phyloP scores from a whole-genome alignment of 1,284 basidiomycete species.

The Ustilago crameri region DNA sequence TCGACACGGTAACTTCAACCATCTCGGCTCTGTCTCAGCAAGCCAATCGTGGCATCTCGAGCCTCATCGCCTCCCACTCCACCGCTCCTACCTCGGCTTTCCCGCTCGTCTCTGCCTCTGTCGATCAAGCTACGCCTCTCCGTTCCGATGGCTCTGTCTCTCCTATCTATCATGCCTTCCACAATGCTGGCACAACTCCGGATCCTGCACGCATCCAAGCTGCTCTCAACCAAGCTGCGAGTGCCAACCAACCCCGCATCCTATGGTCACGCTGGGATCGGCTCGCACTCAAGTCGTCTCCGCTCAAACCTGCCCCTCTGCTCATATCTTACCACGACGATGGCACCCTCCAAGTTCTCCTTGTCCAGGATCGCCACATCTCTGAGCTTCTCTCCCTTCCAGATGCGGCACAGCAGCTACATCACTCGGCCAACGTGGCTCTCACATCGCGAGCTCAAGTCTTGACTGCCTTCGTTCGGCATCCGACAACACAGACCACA shows the following conservation, averaged over 20 bases:
- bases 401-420: constrained; percentile 15
- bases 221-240: constrained; percentile 7
- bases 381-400: constrained; percentile 38
- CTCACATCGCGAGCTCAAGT: constrained; percentile 2
- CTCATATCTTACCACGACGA: constrained; percentile 36
- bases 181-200: constrained; percentile 27
- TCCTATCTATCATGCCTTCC: constrained; percentile 47
- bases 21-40: constrained; percentile 44
- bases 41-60: constrained; percentile 40
- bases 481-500: constrained; percentile 7
- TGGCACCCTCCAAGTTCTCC: constrained; percentile 37
- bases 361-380: constrained; percentile 33
- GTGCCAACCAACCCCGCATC: background rate
- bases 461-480: constrained; percentile 24
- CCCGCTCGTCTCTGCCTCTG: constrained; percentile 12
- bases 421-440: background rate
- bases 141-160: constrained; percentile 41
- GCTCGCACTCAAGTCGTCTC: constrained; percentile 9
- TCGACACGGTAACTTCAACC: constrained; percentile 37
- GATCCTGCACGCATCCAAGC: constrained; percentile 23
- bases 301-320: constrained; percentile 17
- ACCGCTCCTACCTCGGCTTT: constrained; percentile 7
- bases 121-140: constrained; percentile 14
- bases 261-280: constrained; percentile 49
- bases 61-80: constrained; percentile 28